These are phyloP conservation scores for Phialophora verrucosa DNA, from an alignment of 2,329 filamentous ascomycete species.

Conservation along the genomic window DNA sequence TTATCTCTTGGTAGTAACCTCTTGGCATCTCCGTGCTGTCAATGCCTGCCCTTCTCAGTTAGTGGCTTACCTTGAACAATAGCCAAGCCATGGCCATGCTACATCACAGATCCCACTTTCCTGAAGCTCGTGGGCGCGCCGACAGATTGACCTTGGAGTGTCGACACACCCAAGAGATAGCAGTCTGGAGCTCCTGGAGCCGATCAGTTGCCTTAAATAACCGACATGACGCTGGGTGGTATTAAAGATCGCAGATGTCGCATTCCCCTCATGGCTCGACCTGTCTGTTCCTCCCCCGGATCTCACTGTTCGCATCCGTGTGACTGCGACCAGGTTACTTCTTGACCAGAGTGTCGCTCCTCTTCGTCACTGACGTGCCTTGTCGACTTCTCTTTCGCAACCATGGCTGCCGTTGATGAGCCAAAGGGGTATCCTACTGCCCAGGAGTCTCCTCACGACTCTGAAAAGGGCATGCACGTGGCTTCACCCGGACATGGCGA, in stretches of 20 bases:
- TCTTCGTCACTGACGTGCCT: neutral
- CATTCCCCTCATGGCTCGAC: neutral
- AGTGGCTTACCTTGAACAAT: conserved; percentile 3
- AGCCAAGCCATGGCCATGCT: conserved; percentile 20
- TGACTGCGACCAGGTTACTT: neutral
- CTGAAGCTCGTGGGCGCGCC: neutral
- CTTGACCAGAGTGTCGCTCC: neutral
- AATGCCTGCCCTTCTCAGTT: conserved; percentile 1
- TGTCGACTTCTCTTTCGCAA: neutral
- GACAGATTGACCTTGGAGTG: conserved; percentile 4
- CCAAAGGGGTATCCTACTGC: conserved; percentile 7
- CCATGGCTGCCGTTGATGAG: conserved; percentile 8
- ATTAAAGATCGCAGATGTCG: conserved; percentile 16
- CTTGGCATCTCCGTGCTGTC: neutral
- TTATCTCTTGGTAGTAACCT: conserved; percentile 25
- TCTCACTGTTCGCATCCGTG: neutral
- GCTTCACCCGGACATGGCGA: conserved; percentile 13
- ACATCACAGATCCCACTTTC: conserved; percentile 7
- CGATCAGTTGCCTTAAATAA: conserved; percentile 6
- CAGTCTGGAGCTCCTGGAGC: conserved; percentile 5
- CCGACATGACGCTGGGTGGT: neutral
- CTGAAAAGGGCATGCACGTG: conserved; percentile 16
- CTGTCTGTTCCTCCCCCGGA: neutral
- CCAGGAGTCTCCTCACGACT: conserved; percentile 20
- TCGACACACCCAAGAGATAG: conserved; percentile 15